Evolutionary conservation across 208 protist genomes (phyloP).

Genomic region (Trypanosoma melophagium): DNA sequence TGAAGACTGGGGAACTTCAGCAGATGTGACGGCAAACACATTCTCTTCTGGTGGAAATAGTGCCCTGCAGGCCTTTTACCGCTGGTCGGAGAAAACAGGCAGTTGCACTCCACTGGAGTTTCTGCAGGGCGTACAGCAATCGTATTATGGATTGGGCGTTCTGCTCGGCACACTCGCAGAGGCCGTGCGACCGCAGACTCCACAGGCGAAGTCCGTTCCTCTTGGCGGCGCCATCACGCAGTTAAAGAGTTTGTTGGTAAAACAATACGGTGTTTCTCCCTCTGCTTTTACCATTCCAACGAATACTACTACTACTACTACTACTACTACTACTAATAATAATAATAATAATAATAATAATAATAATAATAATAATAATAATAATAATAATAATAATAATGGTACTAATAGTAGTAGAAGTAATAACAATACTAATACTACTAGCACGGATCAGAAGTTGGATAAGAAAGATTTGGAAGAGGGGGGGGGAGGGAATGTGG

Average conservation of each 20-base stretch:
- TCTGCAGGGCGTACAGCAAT: constrained; percentile 59
- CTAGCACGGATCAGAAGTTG: not conserved
- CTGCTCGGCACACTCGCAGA: constrained; percentile 39
- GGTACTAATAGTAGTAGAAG: not conserved
- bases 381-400: too few relatives aligned
- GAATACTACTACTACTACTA: too few relatives aligned
- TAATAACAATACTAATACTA: not conserved
- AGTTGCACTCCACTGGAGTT: constrained; percentile 65
- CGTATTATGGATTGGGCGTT: constrained; percentile 60
- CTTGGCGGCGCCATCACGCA: constrained; percentile 11
- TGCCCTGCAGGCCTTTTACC: constrained; percentile 49
- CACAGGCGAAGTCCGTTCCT: constrained; percentile 8
- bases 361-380: too few relatives aligned
- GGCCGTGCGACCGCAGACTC: constrained; percentile 5
- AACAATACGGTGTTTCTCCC: constrained; percentile 19
- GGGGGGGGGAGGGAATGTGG: not conserved
- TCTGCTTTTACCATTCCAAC: not conserved
- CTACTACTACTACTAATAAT: too few relatives aligned
- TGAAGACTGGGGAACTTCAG: too few relatives aligned
- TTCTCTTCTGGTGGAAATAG: not conserved
- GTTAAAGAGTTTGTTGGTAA: constrained; percentile 30
- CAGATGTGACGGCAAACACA: constrained; percentile 1
- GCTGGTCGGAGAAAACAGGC: constrained; percentile 41
- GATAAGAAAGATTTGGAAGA: too few relatives aligned
- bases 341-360: too few relatives aligned